Evolutionary conservation across 495 filamentous ascomycete genomes (phyloP).

Genomic region (Aspergillus nidulans): DNA sequence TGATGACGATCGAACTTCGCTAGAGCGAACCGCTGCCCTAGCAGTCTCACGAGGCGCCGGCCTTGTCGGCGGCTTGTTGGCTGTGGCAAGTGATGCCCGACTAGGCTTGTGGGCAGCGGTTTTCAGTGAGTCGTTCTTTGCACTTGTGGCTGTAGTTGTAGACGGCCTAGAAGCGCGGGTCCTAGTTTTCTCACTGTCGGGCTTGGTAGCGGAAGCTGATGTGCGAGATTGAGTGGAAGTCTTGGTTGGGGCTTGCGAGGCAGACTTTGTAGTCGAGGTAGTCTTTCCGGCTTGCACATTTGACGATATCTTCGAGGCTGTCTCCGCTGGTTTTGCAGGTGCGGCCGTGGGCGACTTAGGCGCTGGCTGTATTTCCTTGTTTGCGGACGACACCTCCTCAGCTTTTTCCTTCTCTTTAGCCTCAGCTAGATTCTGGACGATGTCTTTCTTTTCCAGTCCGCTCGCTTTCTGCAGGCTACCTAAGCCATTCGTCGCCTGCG

Average conservation of each 20-base stretch:
- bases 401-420: neutral
- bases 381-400: conserved; percentile 2
- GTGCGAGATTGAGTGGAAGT: conserved; percentile 21
- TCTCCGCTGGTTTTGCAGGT: conserved; percentile 25
- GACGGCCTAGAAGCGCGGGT: conserved; percentile 15
- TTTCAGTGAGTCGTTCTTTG: conserved; percentile 28
- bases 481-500: conserved; percentile 22
- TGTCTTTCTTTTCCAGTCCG: conserved; percentile 12
- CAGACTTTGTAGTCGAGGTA: conserved; percentile 22
- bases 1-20: conserved; percentile 60
- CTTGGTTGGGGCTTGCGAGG: conserved; percentile 20
- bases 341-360: conserved; percentile 4
- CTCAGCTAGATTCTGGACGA: neutral
- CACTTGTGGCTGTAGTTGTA: conserved; percentile 1
- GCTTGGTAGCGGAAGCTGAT: conserved; percentile 17
- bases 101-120: conserved; percentile 29
- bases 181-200: conserved; percentile 17
- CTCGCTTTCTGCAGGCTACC: conserved; percentile 15
- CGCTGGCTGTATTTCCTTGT: conserved; percentile 18
- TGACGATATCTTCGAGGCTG: conserved; percentile 38
- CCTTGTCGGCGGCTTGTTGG: conserved; percentile 25
- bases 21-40: conserved; percentile 25
- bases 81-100: conserved; percentile 28
- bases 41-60: conserved; percentile 27
- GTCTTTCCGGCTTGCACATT: conserved; percentile 36